Percentiles rank a stretch among this genome's conserved stretches.
Evolutionary conservation across 768 basidiomycete species (phyloP).

Genomic region (Coprinellus micaceus): DNA sequence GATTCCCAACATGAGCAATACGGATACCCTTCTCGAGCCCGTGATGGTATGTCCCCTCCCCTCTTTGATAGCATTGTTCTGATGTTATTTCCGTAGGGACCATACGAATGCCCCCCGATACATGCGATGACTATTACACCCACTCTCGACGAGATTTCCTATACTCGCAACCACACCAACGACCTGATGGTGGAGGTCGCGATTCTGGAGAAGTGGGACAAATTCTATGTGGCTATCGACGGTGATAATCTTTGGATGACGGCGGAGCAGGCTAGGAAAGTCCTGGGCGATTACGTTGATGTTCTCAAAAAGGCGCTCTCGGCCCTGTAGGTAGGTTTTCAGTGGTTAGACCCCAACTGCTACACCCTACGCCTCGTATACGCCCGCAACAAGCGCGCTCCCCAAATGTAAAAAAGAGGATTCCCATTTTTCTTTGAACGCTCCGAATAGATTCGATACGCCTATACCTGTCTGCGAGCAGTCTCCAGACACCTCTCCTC

Average conservation of each 20-base stretch:
- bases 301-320: slow-evolving; percentile 15
- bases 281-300: slow-evolving; percentile 23
- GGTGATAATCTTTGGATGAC: slow-evolving; percentile 23
- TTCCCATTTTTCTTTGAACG: too few relatives aligned
- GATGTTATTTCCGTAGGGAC: slow-evolving; percentile 21
- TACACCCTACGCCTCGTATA: too few relatives aligned
- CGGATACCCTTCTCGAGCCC: slow-evolving; percentile 22
- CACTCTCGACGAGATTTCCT: slow-evolving; percentile 17
- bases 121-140: slow-evolving; percentile 12
- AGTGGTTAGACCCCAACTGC: too few relatives aligned
- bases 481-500: slow-evolving; percentile 77
- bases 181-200: slow-evolving; percentile 31
- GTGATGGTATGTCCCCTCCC: slow-evolving; percentile 29
- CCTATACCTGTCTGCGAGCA: slow-evolving; percentile 54
- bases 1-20: slow-evolving; percentile 21
- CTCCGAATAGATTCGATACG: too few relatives aligned
- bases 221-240: slow-evolving; percentile 31
- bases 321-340: background rate
- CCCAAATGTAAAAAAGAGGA: too few relatives aligned
- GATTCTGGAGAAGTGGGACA: slow-evolving; percentile 18
- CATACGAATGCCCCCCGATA: slow-evolving; percentile 31
- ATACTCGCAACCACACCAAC: slow-evolving; percentile 23
- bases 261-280: slow-evolving; percentile 17
- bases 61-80: background rate
- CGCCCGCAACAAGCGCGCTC: too few relatives aligned